phyloP scores from a whole-genome alignment of 192 early-diverging fungal species.

The Geosiphon pyriformis region DNA sequence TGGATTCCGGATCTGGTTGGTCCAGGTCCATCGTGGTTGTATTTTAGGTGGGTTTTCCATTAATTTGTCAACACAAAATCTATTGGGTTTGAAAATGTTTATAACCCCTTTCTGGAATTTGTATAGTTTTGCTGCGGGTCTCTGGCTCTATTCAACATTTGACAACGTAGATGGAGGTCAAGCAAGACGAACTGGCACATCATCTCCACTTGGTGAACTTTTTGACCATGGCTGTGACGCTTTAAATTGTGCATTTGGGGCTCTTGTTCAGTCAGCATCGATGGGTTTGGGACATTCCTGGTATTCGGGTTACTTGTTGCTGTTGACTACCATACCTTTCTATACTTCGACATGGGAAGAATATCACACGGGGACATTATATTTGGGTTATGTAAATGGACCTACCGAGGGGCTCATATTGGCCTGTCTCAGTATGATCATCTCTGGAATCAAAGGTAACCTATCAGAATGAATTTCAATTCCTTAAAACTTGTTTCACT shows the following conservation, averaged over 20 bases:
- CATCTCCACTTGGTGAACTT: conserved; percentile 75
- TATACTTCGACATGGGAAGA: conserved; percentile 88
- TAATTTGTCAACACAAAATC: conserved; percentile 2
- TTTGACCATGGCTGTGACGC: conserved; percentile 88
- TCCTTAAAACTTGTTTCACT: background rate
- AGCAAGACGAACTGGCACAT: conserved; percentile 71
- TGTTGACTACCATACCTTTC: conserved; percentile 68
- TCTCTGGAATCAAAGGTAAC: conserved; percentile 65
- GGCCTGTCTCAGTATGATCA: conserved; percentile 57
- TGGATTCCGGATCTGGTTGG: conserved; percentile 64
- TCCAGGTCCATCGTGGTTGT: conserved; percentile 69
- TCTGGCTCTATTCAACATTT: conserved; percentile 88
- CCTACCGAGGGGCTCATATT: conserved; percentile 78
- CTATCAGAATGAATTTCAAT: background rate
- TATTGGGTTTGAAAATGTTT: too few species aligned
- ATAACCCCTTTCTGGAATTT: conserved; percentile 17
- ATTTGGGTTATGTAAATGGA: conserved; percentile 78
- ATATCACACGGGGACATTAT: conserved; percentile 82
- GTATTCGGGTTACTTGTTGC: conserved; percentile 53
- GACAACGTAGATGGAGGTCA: conserved; percentile 87
- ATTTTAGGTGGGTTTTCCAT: conserved; percentile 34
- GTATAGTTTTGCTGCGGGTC: conserved; percentile 66
- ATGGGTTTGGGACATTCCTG: conserved; percentile 69
- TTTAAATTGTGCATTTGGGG: conserved; percentile 73
- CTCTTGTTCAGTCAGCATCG: conserved; percentile 67